phyloP scores from a whole-genome alignment of 352 stramenopile species.

The Phytophthora ohioensis region DNA sequence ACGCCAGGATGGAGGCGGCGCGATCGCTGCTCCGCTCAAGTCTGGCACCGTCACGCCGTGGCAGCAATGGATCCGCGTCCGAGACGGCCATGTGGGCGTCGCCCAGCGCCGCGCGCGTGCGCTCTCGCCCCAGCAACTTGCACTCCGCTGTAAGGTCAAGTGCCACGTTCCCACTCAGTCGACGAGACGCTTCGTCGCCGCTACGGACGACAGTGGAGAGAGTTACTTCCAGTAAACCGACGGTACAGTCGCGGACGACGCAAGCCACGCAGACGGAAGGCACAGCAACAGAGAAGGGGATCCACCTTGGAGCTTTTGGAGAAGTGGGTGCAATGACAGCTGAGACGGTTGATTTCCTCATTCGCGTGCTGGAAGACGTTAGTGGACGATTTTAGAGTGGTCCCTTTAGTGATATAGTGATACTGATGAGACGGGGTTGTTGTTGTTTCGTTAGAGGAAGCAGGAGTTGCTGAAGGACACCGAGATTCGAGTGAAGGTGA shows the following conservation, averaged over 20 bases:
- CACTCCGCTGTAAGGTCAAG: conserved; percentile 43
- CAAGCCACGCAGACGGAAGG: conserved; percentile 42
- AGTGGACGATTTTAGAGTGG: not conserved
- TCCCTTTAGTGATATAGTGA: not conserved
- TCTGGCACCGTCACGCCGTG: conserved; percentile 17
- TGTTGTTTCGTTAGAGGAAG: conserved; percentile 42
- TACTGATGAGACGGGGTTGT: not conserved
- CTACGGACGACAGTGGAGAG: conserved; percentile 12
- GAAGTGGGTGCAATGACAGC: conserved; percentile 58
- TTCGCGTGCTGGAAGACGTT: conserved; percentile 71
- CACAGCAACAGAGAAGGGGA: not conserved
- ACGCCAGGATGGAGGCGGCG: conserved; percentile 43
- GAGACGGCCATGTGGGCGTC: conserved; percentile 44
- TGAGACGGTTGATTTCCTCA: conserved; percentile 78
- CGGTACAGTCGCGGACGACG: conserved; percentile 25
- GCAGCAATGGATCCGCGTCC: not conserved
- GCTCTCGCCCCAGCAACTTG: conserved; percentile 59
- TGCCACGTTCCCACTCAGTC: conserved; percentile 46
- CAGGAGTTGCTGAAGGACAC: conserved; percentile 46
- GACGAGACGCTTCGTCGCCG: conserved; percentile 18
- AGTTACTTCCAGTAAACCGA: not conserved
- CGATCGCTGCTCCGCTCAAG: conserved; percentile 37
- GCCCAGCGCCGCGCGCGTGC: conserved; percentile 45
- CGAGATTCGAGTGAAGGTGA: not conserved
- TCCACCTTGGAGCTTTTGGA: conserved; percentile 56